Evolutionary conservation across 208 protist species (phyloP), one percentile per base, ranked within the genome.

Genomic region (Phytomonas sp.): DNA sequence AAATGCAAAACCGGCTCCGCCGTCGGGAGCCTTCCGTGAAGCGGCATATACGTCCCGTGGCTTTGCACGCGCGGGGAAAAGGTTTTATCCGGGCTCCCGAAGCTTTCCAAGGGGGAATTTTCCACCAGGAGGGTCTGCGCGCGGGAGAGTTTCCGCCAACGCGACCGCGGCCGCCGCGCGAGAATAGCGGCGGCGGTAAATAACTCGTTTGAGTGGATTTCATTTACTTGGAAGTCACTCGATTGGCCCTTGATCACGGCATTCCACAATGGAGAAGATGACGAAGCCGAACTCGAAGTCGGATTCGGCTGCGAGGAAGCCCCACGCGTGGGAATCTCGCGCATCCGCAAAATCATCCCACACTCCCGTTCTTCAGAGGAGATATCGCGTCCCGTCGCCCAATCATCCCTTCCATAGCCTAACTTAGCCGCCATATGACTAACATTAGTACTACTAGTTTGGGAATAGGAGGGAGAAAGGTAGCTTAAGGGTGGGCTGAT

Each of bases 141-240:
- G 0, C 87, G 82, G 0, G 79, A 82, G 16, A 96, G 74, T 71
- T 96, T 96, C 7, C 79, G 77, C 88, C 91, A 96, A n/a, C 80
- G 73, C 2, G 76, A 82, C 30, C 84, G 86, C 29, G 86, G 87
- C 5, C 66, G 61, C 33, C 69, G 79, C 66, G 82, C 70, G 23
- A 94, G 66, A 33, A 80, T 67, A 3, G 89, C 87, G 10, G 72
- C 73, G 5, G 69, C 33, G 34, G 34, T 37, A 37, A 37, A 37
- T 8, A 37, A 37, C 7, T 4, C 40, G 19, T 49, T 49, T 2
- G 40, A 49, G 37, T 83, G 77, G 12, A 94, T 67, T 56, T 92
- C 81, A 68, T 85, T 92, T n/a, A 91, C 70, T 61, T 96, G 91
- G 45, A 82, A 84, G 64, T 96, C 91, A 26, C 70, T 80, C 5